phyloP scores from a whole-genome alignment of 2,329 filamentous ascomycete species.

The Septoria linicola region DNA sequence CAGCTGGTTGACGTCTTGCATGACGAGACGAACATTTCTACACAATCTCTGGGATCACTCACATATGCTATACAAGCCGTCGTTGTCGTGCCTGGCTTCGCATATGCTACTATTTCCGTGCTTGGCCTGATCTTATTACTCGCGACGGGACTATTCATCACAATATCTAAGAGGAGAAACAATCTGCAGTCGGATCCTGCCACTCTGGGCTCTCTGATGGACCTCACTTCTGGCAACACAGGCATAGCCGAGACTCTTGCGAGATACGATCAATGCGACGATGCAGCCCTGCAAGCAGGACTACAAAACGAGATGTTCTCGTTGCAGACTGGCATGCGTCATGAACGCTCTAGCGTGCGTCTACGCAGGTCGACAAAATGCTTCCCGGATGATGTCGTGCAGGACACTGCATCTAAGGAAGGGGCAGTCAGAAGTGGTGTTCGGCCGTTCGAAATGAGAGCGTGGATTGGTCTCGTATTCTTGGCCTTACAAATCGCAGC shows the following conservation, averaged over 20 bases:
- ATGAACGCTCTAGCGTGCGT: no score
- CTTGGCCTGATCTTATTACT: slow-evolving; percentile 33
- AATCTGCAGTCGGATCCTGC: slow-evolving; percentile 33
- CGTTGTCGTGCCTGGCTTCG: slow-evolving; percentile 41
- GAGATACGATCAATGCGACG: no score
- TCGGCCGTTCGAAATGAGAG: slow-evolving; percentile 20
- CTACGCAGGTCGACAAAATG: no score
- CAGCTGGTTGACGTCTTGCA: slow-evolving; percentile 38
- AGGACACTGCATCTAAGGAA: background rate
- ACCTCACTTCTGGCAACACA: slow-evolving; percentile 33
- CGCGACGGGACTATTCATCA: slow-evolving; percentile 29
- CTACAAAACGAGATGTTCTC: no score
- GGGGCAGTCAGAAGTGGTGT: no score
- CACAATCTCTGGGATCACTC: no score
- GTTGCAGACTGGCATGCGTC: no score
- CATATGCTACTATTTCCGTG: slow-evolving; percentile 40
- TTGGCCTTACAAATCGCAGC: slow-evolving; percentile 18
- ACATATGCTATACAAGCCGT: slow-evolving; percentile 38
- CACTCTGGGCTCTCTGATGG: slow-evolving; percentile 41
- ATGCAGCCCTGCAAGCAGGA: background rate
- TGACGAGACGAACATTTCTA: background rate
- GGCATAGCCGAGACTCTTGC: slow-evolving; percentile 1
- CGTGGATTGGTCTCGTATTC: slow-evolving; percentile 17
- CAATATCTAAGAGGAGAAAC: background rate
- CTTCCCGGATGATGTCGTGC: no score